Evolutionary conservation across 192 early-diverging fungal genomes (phyloP).

Genomic region (Rhizophagus clarus): DNA sequence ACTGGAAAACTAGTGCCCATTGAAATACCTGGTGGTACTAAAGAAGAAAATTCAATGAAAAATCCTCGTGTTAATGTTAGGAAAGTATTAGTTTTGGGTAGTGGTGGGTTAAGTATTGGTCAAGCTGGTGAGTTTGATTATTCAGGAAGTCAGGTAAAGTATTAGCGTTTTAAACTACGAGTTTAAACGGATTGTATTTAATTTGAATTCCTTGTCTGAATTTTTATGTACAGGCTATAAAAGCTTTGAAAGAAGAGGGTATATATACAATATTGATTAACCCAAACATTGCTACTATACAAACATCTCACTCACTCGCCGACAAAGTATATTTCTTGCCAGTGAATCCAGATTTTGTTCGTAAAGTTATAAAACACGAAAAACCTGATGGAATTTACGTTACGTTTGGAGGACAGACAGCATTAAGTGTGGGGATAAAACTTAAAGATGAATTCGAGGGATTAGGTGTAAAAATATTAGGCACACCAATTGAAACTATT

Average conservation of each 20-base stretch:
- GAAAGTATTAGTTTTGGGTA: conserved; percentile 94
- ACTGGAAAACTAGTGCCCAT: conserved; percentile 75
- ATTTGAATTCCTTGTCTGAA: not conserved
- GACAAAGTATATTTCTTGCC: conserved; percentile 96
- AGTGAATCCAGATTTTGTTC: conserved; percentile 89
- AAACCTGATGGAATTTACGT: conserved; percentile 93
- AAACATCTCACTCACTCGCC: conserved; percentile 92
- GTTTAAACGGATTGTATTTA: not conserved
- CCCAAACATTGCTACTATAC: conserved; percentile 99
- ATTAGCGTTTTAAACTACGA: not conserved
- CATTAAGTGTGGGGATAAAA: conserved; percentile 93
- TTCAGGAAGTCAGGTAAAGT: conserved; percentile 63
- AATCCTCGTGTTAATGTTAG: conserved; percentile 60
- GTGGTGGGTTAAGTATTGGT: conserved; percentile 92
- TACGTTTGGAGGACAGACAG: conserved; percentile 97
- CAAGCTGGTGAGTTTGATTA: conserved; percentile 99
- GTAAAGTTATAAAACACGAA: conserved; percentile 91
- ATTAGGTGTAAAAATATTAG: conserved; percentile 87
- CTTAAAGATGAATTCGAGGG: conserved; percentile 84
- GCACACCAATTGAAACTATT: conserved; percentile 92
- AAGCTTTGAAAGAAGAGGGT: conserved; percentile 89
- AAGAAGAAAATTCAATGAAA: conserved; percentile 43
- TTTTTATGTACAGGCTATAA: conserved; percentile 79
- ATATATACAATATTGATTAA: conserved; percentile 97
- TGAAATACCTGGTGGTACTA: conserved; percentile 63